phyloP scores from a whole-genome alignment of 345 rosid genomes.

The Populus deltoides region DNA sequence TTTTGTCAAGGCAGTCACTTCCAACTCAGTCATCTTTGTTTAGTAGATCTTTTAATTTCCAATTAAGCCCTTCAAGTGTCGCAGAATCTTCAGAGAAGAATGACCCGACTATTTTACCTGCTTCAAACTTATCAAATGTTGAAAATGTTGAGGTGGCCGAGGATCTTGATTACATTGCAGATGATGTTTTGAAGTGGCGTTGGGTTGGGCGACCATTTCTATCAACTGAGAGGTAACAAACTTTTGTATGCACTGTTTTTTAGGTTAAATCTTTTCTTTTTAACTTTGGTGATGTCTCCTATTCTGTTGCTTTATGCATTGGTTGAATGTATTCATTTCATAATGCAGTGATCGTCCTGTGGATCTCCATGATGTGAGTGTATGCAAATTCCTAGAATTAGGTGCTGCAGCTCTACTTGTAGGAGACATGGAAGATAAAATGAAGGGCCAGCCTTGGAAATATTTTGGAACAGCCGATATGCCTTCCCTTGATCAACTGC shows the following conservation, averaged over 20 bases:
- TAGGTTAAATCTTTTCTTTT: background rate
- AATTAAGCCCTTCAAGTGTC: conserved; percentile 58
- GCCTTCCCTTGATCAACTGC: conserved; percentile 91
- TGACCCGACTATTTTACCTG: conserved; percentile 53
- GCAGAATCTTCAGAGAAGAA: conserved; percentile 67
- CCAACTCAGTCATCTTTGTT: conserved; percentile 77
- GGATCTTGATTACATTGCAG: conserved; percentile 65
- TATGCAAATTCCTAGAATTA: conserved; percentile 75
- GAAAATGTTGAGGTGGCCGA: conserved; percentile 57
- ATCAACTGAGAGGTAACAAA: conserved; percentile 67
- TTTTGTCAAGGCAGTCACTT: conserved; percentile 73
- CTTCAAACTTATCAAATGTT: conserved; percentile 62
- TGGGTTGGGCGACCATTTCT: conserved; percentile 62
- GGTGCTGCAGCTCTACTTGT: conserved; percentile 97
- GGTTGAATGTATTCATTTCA: conserved; percentile 12
- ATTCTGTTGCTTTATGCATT: background rate
- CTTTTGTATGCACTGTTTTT: conserved; percentile 3
- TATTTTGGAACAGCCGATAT: conserved; percentile 82
- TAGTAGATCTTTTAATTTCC: conserved; percentile 85
- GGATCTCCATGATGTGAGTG: conserved; percentile 66
- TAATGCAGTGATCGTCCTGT: conserved; percentile 52
- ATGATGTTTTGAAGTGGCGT: conserved; percentile 82
- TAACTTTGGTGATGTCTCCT: background rate
- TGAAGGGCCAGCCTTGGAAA: conserved; percentile 92
- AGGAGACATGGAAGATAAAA: conserved; percentile 90